Evolutionary conservation across 768 basidiomycete genomes (phyloP), one percentile per base, ranked within the genome.

Genomic region (Boletus reticuloceps): DNA sequence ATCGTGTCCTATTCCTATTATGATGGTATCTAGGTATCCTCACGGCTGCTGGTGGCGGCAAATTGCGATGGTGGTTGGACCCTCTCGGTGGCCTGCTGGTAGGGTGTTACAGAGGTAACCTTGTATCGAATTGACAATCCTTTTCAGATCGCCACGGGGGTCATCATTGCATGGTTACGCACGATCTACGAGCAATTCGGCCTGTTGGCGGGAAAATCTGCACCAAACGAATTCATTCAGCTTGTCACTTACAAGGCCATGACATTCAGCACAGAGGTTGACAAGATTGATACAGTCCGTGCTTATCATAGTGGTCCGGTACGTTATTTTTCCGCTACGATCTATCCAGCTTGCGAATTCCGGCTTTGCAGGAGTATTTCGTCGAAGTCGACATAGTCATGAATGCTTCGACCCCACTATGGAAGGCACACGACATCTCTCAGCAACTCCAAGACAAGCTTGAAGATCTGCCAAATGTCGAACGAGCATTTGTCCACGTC

Each of bases 331-430:
- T 31, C 12, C 14, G 4, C 27, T 31, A 20, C 1, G 4, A 19
- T 27, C 5, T 38, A 36, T 5, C 12, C 12, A 1, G 13, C 34
- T 29, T 22, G 17, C 27, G 60, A 14, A 62, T 54, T 53, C 36
- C 16, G 32, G 38, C 19, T 41, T 31, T 5, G 49, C 63, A 89
- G 87, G 82, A 92, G 55, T 96, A 94, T 67, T 91, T 94, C 66
- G 94, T 98, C 43, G 97, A 98, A 72, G 80, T 98, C 14, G 97
- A 99, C 69, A 82, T 98, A 44, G 95, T 98, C 41, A 91, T 98
- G 88, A 81, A 86, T 56, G 88, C 87, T 11, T 83, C 84, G 54
- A 97, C 94, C 25, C 91, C 94, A 0, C 75, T 98, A 1, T 91
- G 88, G 86, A 87, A 86, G 69, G 91, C 92, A 19, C 91, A 94